Percentiles rank a stretch among this genome's conserved stretches.
Evolutionary conservation across 257 asterid genomes (phyloP).

Genomic region (Ilex aquifolium): DNA sequence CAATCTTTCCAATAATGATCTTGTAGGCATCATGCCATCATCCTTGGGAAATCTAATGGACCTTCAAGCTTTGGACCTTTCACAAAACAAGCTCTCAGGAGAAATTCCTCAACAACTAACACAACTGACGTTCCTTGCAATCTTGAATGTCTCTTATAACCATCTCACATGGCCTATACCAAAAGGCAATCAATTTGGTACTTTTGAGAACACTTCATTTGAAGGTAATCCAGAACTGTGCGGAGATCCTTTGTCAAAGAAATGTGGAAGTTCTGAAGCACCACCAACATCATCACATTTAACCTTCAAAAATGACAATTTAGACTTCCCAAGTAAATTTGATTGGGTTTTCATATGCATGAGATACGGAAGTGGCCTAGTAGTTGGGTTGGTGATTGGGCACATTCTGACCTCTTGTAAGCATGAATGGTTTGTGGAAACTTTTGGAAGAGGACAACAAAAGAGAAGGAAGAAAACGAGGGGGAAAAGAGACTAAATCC

Average conservation of each 20-base stretch:
- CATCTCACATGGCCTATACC: slow-evolving; percentile 11
- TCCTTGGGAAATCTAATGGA: background rate
- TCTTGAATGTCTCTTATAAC: slow-evolving; percentile 9
- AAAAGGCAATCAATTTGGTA: slow-evolving; percentile 7
- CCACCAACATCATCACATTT: background rate
- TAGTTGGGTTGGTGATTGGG: slow-evolving; percentile 5
- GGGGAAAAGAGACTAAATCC: too few species aligned
- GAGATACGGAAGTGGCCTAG: background rate
- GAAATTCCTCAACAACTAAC: slow-evolving; percentile 4
- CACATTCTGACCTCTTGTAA: background rate
- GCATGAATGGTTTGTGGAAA: background rate
- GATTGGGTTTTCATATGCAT: slow-evolving; percentile 2
- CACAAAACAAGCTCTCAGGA: background rate
- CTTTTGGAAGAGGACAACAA: background rate
- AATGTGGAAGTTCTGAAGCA: background rate
- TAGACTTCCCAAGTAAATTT: background rate
- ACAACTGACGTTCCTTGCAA: background rate
- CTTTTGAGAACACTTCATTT: slow-evolving; percentile 2
- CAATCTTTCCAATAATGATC: slow-evolving; percentile 8
- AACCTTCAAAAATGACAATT: background rate
- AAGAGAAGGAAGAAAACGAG: too few species aligned
- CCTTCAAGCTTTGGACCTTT: slow-evolving; percentile 7
- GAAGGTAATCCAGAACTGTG: background rate
- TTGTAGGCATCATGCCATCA: slow-evolving; percentile 7
- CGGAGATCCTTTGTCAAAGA: slow-evolving; percentile 4